Base-by-base conservation (phyloP, 345 rosid species). In the Aethionema arabicum region DNA sequence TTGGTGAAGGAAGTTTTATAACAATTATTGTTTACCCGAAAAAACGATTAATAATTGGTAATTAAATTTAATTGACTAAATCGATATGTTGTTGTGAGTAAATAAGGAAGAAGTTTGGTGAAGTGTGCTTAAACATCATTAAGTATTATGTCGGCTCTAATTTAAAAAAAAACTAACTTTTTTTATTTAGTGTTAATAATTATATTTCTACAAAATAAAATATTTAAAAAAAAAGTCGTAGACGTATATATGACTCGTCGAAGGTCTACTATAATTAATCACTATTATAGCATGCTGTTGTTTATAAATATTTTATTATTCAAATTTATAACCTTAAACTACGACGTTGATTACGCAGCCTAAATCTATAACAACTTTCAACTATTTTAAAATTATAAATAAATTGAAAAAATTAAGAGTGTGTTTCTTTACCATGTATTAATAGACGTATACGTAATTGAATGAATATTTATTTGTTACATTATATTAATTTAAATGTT, bases 91-190 rank as follows among this genome's bases (percentile, higher is more conserved):
- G 48, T 46, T 55, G 44, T 32, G 39, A 12, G 43, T 32, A 69
- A 69, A 69, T 21, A 21, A 21, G 27, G 27, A 21, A 51, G 38
- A 38, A 69, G 29, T 61, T 61, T 37, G 73, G 62, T 69, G 62
- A 61, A 61, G 73, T 69, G 67, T 69, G 73, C 62, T 46, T 42
- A 62, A 69, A 56, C 68, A 69, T 63, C 74, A 62, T 48, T 69
- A 61, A 69, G 68, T 62, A 69, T 62, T 62, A 4, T 69, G 74
- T 69, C 74, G 59, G 68, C 12, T 4, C 52, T 45, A 14, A 41
- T 43, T 31, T 67, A 14, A 37, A 52, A 38, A n/a, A 6, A 42
- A 52, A 5, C 9, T 33, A 37, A 10, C 10, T 38, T 38, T 44
- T 7, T 14, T 51, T 43, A 52, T 3, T 5, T 38, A 36, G 37